Percentiles rank a stretch among this genome's conserved stretches.
These are phyloP conservation scores for Microcera coccophila DNA, from an alignment of 2,329 filamentous ascomycete genomes.

Conservation along the genomic window DNA sequence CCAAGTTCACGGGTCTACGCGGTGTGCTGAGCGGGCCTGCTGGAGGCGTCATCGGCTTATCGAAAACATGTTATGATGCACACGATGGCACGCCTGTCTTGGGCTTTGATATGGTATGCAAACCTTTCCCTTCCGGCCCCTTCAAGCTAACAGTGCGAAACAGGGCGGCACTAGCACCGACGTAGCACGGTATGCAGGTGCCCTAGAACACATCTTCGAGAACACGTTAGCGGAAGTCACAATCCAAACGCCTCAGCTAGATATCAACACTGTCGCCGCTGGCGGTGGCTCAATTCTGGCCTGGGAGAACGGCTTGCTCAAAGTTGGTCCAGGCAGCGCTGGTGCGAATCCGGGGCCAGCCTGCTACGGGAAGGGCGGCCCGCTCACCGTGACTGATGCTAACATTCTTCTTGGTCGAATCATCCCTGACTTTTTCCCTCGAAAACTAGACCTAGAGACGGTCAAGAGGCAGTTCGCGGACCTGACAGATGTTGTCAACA, in stretches of 20 bases:
- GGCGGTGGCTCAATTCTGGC: constrained; percentile 53
- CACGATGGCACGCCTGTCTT: constrained; percentile 22
- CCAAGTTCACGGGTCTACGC: constrained; percentile 25
- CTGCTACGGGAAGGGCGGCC: constrained; percentile 67
- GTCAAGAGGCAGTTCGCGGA: constrained; percentile 39
- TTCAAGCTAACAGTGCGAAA: not conserved
- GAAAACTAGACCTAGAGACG: constrained; percentile 37
- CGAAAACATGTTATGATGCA: constrained; percentile 25
- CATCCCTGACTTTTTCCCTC: constrained; percentile 61
- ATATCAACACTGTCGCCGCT: constrained; percentile 67
- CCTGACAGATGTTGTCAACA: constrained; percentile 31
- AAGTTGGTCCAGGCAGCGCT: constrained; percentile 69
- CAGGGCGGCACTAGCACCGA: constrained; percentile 40
- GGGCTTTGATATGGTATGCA: constrained; percentile 25
- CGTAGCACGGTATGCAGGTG: constrained; percentile 64
- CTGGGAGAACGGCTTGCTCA: constrained; percentile 66
- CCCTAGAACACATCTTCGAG: constrained; percentile 69
- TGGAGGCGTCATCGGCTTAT: constrained; percentile 26
- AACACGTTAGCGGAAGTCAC: constrained; percentile 67
- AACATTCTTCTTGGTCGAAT: constrained; percentile 63
- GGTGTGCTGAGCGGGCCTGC: constrained; percentile 28
- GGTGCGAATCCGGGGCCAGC: constrained; percentile 68
- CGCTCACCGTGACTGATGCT: constrained; percentile 68
- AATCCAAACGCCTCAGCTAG: constrained; percentile 67
- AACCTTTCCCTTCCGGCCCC: not conserved